A percentile compares a stretch with the other conserved stretches of the same genome.
phyloP scores from a whole-genome alignment of 805 yeast genomes.

The Wickerhamomyces pijperi region DNA sequence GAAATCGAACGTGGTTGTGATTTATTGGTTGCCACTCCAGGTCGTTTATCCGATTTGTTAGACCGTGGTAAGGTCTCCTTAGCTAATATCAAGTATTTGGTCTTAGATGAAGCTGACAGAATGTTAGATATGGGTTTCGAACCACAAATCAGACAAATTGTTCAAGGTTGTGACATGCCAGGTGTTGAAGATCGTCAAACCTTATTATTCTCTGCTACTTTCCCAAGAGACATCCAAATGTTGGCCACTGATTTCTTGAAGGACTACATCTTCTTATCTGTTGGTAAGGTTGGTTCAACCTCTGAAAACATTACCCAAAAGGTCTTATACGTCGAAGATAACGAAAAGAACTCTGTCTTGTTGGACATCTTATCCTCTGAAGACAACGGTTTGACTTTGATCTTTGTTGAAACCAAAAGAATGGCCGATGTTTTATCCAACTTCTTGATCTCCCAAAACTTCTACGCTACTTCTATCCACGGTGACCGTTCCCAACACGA shows the following conservation, averaged over 20 bases:
- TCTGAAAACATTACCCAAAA: conserved; percentile 97
- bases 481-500: conserved; percentile 98
- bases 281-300: conserved; percentile 98
- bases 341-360: conserved; percentile 83
- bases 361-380: conserved; percentile 78
- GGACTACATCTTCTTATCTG: conserved; percentile 90
- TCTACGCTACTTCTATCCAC: conserved; percentile 97
- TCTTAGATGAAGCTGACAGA: conserved; percentile 98
- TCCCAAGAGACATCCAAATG: conserved; percentile 96
- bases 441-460: conserved; percentile 75
- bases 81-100: conserved; percentile 83
- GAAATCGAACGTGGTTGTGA: conserved; percentile 92
- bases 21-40: conserved; percentile 95
- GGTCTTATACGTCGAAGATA: conserved; percentile 83
- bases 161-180: conserved; percentile 98
- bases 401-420: conserved; percentile 97
- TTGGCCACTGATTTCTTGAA: conserved; percentile 95
- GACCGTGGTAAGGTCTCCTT: conserved; percentile 92
- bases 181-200: conserved; percentile 86
- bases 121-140: conserved; percentile 99
- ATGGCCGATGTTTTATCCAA: conserved; percentile 96
- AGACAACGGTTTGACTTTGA: conserved; percentile 77
- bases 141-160: conserved; percentile 97
- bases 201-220: conserved; percentile 96
- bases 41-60: conserved; percentile 91